phyloP scores from a whole-genome alignment of 192 early-diverging fungal species.

The Podila verticillata region DNA sequence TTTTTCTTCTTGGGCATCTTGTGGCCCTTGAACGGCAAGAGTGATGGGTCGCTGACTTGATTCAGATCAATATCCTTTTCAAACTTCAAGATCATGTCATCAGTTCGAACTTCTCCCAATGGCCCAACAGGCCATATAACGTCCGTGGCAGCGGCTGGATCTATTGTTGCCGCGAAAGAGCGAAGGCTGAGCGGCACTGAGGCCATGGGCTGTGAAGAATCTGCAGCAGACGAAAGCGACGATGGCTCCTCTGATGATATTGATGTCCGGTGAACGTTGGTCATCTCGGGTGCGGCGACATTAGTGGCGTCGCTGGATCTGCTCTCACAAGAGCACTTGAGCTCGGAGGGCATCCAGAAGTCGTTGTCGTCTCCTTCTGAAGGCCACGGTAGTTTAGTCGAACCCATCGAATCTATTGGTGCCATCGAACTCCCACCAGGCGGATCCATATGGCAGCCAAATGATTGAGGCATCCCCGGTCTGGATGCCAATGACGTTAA shows the following conservation, averaged over 20 bases:
- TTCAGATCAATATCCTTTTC: not conserved
- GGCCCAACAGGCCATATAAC: not conserved
- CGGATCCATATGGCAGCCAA: too few species aligned
- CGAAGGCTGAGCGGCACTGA: too few species aligned
- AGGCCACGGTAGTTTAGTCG: too few species aligned
- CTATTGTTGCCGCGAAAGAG: not conserved
- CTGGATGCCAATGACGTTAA: not conserved
- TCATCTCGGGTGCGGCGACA: not conserved
- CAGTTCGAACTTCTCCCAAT: not conserved
- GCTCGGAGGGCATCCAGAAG: not conserved
- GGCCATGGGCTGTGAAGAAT: too few species aligned
- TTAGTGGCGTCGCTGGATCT: constrained; percentile 10
- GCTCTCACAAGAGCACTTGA: constrained; percentile 1
- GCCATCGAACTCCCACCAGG: too few species aligned
- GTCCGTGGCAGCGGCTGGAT: not conserved
- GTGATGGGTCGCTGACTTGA: not conserved
- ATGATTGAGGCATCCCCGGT: too few species aligned
- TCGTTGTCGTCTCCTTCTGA: not conserved
- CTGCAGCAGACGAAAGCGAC: too few species aligned
- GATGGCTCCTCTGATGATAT: not conserved
- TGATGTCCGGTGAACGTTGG: not conserved
- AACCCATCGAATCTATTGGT: too few species aligned
- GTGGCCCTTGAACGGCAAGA: not conserved
- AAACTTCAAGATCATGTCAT: not conserved
- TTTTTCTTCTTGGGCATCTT: too few species aligned